phyloP scores from a whole-genome alignment of 257 asterid species.

The Craterostigma plantagineum region DNA sequence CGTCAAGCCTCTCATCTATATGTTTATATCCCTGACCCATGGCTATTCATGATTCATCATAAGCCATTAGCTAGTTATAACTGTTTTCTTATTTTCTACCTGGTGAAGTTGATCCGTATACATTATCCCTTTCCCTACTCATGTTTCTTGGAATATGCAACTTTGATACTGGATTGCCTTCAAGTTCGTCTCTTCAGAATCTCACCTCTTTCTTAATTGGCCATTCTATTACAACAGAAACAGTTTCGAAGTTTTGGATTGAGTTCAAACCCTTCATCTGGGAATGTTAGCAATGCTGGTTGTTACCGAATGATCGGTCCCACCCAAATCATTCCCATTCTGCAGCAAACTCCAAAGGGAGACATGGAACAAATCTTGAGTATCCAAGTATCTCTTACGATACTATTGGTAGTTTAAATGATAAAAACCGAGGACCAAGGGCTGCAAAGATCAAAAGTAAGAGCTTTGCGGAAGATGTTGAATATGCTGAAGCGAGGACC shows the following conservation, averaged over 20 bases:
- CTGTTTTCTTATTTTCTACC: too few relatives aligned
- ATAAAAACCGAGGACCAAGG: constrained; percentile 95
- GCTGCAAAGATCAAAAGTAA: constrained; percentile 56
- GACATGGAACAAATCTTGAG: constrained; percentile 73
- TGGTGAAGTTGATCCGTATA: too few relatives aligned
- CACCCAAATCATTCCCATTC: constrained; percentile 32
- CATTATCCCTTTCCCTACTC: too few relatives aligned
- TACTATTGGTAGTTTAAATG: constrained; percentile 44
- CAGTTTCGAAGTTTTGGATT: constrained; percentile 61
- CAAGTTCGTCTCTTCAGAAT: constrained; percentile 10
- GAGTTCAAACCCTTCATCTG: constrained; percentile 36
- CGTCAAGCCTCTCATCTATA: too few relatives aligned
- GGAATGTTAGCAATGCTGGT: constrained; percentile 37
- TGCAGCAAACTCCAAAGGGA: constrained; percentile 43
- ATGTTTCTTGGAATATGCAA: too few relatives aligned
- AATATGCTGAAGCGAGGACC: constrained; percentile 31
- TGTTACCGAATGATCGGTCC: constrained; percentile 49
- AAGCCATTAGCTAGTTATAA: too few relatives aligned
- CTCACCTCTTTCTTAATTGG: constrained; percentile 9
- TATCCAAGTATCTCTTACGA: constrained; percentile 31
- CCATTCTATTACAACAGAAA: constrained; percentile 28
- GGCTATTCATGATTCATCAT: too few relatives aligned
- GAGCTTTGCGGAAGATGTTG: constrained; percentile 49
- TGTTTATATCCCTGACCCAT: too few relatives aligned
- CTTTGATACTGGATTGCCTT: constrained; percentile 6